Percentiles rank a stretch among this genome's conserved stretches.
phyloP scores from a whole-genome alignment of 2,329 filamentous ascomycete genomes.

The Fusarium concolor region DNA sequence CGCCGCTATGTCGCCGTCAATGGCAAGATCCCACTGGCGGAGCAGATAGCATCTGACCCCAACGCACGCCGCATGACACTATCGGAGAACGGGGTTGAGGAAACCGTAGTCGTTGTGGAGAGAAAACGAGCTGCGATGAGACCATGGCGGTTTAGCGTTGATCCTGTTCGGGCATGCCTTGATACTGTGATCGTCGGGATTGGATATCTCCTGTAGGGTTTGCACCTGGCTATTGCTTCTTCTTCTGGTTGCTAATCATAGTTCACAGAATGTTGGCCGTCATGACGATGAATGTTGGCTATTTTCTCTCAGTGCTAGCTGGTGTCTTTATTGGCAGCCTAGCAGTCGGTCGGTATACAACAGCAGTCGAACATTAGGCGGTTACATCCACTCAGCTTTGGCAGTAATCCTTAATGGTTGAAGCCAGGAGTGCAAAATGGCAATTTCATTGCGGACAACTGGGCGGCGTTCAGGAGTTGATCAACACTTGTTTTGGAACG shows the following conservation, averaged over 20 bases:
- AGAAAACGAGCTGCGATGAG: slow-evolving; percentile 63
- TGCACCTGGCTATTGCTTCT: background rate
- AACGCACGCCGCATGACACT: slow-evolving; percentile 72
- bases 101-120: slow-evolving; percentile 80
- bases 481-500: background rate
- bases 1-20: slow-evolving; percentile 82
- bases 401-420: background rate
- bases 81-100: slow-evolving; percentile 82
- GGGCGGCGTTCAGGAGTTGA: slow-evolving; percentile 1
- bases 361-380: slow-evolving; percentile 59
- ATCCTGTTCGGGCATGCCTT: slow-evolving; percentile 77
- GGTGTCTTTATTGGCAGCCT: slow-evolving; percentile 90
- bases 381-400: background rate
- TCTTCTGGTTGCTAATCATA: background rate
- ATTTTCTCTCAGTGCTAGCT: slow-evolving; percentile 82
- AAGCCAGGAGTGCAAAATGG: background rate
- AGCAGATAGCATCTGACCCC: slow-evolving; percentile 68
- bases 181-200: slow-evolving; percentile 80
- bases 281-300: slow-evolving; percentile 90
- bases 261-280: slow-evolving; percentile 86
- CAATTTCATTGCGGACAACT: background rate
- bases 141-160: slow-evolving; percentile 86
- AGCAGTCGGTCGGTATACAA: slow-evolving; percentile 76
- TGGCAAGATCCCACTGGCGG: slow-evolving; percentile 69
- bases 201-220: slow-evolving; percentile 85